phyloP scores from a whole-genome alignment of 257 asterid genomes.

The Dorcoceras hygrometricum region DNA sequence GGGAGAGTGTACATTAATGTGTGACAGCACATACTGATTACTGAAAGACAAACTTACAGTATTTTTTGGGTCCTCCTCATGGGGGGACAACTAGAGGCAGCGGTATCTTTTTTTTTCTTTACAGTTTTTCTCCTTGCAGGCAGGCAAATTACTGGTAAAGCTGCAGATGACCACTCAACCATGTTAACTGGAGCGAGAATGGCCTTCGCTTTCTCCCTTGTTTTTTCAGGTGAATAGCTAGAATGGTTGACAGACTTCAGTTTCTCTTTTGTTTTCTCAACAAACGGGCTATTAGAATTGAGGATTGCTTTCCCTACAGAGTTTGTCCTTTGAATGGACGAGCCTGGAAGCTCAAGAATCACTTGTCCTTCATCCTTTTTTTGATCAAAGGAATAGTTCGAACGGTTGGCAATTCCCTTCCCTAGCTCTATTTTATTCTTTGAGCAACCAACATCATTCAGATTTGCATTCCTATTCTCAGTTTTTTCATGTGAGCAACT shows the following conservation, averaged over 20 bases:
- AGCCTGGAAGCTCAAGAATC: constrained; percentile 21
- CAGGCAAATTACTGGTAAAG: constrained; percentile 9
- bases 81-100: constrained; percentile 63
- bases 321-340: constrained; percentile 20
- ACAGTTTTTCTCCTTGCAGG: constrained; percentile 31
- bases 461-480: constrained; percentile 24
- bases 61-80: constrained; percentile 31
- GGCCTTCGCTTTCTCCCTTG: constrained; percentile 32
- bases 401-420: constrained; percentile 20
- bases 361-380: constrained; percentile 25
- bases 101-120: constrained; percentile 33
- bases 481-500: constrained; percentile 23
- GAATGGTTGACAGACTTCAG: constrained; percentile 34
- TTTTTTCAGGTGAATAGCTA: constrained; percentile 24
- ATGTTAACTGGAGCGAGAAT: constrained; percentile 11
- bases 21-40: constrained; percentile 17
- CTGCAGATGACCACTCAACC: constrained; percentile 31
- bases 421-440: constrained; percentile 7
- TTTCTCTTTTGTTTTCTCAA: constrained; percentile 35
- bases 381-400: constrained; percentile 30
- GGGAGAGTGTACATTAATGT: neutral
- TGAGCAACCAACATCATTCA: constrained; percentile 21
- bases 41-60: constrained; percentile 31
- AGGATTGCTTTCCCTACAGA: constrained; percentile 31
- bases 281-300: constrained; percentile 28